These are phyloP conservation scores for Metschnikowia proteae DNA, from an alignment of 805 yeast species.

Conservation along the genomic window DNA sequence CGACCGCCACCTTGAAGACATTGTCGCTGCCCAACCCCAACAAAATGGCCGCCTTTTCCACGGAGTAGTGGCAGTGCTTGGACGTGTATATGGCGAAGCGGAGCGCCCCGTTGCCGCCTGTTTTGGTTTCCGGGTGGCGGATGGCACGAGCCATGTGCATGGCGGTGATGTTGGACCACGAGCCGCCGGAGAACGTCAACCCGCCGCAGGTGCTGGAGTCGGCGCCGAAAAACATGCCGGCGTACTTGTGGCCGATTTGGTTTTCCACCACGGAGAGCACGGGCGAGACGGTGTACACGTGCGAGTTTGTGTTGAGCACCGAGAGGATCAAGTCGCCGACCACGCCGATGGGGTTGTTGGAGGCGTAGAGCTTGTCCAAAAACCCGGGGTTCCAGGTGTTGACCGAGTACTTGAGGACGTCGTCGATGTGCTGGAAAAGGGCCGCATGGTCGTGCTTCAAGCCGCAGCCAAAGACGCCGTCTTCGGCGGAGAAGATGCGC, in stretches of 20 bases:
- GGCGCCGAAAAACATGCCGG: conserved; percentile 50
- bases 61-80: conserved; percentile 72
- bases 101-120: conserved; percentile 47
- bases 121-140: conserved; percentile 65
- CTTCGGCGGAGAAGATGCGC: conserved; percentile 29
- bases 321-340: conserved; percentile 67
- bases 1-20: conserved; percentile 62
- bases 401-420: conserved; percentile 61
- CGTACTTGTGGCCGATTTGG: conserved; percentile 63
- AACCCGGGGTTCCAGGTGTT: conserved; percentile 88
- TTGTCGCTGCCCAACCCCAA: conserved; percentile 63
- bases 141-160: conserved; percentile 72
- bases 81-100: conserved; percentile 71
- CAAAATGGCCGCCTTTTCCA: conserved; percentile 76
- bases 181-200: conserved; percentile 80
- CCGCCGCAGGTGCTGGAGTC: conserved; percentile 63
- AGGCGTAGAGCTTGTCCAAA: conserved; percentile 77
- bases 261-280: conserved; percentile 73
- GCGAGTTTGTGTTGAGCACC: conserved; percentile 75
- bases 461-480: conserved; percentile 26
- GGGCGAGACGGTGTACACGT: conserved; percentile 82
- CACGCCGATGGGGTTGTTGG: conserved; percentile 83
- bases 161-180: conserved; percentile 80
- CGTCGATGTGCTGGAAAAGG: conserved; percentile 49
- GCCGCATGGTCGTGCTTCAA: conserved; percentile 36